Percentiles rank a stretch among this genome's conserved stretches.
Evolutionary conservation across 202 grass and related monocot species (phyloP).

Genomic region (Elaeis oleifera): DNA sequence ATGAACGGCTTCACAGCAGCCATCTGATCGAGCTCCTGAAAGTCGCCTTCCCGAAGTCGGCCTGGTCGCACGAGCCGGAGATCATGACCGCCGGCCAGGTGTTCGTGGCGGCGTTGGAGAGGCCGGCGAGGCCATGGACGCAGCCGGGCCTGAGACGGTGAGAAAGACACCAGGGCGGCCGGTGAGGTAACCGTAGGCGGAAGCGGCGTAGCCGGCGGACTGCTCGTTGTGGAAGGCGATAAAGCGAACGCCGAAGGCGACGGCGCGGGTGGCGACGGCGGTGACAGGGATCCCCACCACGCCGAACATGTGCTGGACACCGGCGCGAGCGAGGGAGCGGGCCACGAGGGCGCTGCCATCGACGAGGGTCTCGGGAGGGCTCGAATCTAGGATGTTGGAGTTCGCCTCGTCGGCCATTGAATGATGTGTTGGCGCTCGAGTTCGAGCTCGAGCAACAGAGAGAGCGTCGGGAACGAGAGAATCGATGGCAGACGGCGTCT

Average conservation of each 20-base stretch:
- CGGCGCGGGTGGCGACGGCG: constrained; percentile 71
- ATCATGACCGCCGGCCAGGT: constrained; percentile 80
- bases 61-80: constrained; percentile 79
- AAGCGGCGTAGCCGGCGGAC: constrained; percentile 76
- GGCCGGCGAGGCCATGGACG: constrained; percentile 76
- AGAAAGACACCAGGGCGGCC: constrained; percentile 58
- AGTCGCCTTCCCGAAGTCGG: constrained; percentile 67
- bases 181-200: constrained; percentile 74
- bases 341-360: constrained; percentile 71
- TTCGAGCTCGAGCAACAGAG: too few relatives aligned
- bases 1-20: constrained; percentile 64
- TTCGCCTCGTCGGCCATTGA: constrained; percentile 14
- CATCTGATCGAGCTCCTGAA: constrained; percentile 96
- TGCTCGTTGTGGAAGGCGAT: constrained; percentile 97
- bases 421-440: too few relatives aligned
- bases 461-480: too few relatives aligned
- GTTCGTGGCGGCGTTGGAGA: constrained; percentile 80
- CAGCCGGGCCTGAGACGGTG: constrained; percentile 89
- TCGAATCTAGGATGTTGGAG: not conserved
- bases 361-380: constrained; percentile 19
- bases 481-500: too few relatives aligned
- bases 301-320: constrained; percentile 77
- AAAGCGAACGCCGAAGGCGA: constrained; percentile 70
- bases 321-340: constrained; percentile 49
- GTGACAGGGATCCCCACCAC: constrained; percentile 95